Base-by-base conservation (phyloP, 2,329 filamentous ascomycete species). In the Westerdykella sp. region DNA sequence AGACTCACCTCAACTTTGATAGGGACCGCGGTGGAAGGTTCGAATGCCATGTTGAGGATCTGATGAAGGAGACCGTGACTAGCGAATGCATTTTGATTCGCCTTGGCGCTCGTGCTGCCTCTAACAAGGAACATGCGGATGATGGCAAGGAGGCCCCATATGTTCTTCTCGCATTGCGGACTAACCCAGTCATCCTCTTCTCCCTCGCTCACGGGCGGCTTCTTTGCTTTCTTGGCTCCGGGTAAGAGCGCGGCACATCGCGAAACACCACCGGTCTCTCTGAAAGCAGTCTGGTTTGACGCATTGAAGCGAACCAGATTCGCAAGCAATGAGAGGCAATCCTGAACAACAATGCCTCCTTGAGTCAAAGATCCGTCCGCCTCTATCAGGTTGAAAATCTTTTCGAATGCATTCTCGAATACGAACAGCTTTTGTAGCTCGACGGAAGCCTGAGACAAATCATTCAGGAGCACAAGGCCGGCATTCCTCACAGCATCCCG, bases 371-470 rank as follows among this genome's bases (percentile, higher is more conserved):
- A 85, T 0, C 93, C 93, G 57, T 98, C 93, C 1, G 76, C 73
- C 51, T 84, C 78, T 41, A 98, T 86, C 41, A 97, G 83, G 36
- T 75, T 75, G 63, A 97, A 96, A 21, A 94, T 73, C 35, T 84
- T 82, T 48, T 93, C 88, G 57, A 96, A 97, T 0, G 90, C 87
- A 73, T 88, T 91, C 59, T 96, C 89, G 54, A 96, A 97, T 0
- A 89, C 93, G 18, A 97, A 90, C 2, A 97, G 77, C 66, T 97
- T 97, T 63, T 97, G 90, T 41, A 98, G 79, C 57, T 97, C 90
- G 34, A 83, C 72, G 7, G 91, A 95, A 0, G 83, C 83, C 23
- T 88, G 87, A 0, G 93, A 96, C 23, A 98, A 75, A 44, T 89
- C 86, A 25, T 87, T 95, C 39, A 98, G 78, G 12, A 98, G 76